Base-by-base conservation (phyloP, 805 yeast genomes). In the Metschnikowia lunata region DNA sequence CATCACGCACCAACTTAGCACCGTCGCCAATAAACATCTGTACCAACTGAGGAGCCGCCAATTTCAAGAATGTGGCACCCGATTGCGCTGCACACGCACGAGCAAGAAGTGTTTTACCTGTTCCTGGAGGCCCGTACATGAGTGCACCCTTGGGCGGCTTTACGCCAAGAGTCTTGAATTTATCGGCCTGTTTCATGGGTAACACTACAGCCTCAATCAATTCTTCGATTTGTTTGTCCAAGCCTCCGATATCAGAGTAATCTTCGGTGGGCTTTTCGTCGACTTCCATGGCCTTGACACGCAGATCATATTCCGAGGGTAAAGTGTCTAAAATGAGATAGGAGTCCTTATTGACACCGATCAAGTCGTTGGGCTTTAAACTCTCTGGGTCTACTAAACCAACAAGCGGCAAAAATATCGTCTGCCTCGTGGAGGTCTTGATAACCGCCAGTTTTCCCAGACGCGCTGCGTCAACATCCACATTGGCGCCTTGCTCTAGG, bases 211-310 rank as follows among this genome's bases (percentile, higher is more conserved):
- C 57, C 50, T 54, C 57, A 36, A 54, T 54, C 50, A 54, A 48
- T 46, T 54, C 57, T 47, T 54, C 57, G 40, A 54, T 54, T 36
- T 54, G 57, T 49, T 52, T 54, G 47, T 91, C 98, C 57, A 93
- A 75, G 9, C 99, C 99, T 61, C 99, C 99, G 56, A 93, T 95
- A 64, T 93, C 99, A 1, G 95, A 83, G 62, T 93, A 93, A 9
- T 96, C 88, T 65, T 93, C 99, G 1, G 96, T 85, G 47, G 99
- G 99, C 62, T 91, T 90, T 69, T 93, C 99, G 63, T 93, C 99
- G 40, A 93, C 99, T 66, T 93, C 99, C 99, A 93, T 88, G 10
- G 98, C 98, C 70, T 93, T 93, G 41, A 93, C 99, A 58, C 99
- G 79, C 43, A 95, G 85, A 66, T 93, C 99, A 62, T 93, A 93